Evolutionary conservation across 2,329 filamentous ascomycete genomes (phyloP).

Genomic region (Fusarium temperatum): DNA sequence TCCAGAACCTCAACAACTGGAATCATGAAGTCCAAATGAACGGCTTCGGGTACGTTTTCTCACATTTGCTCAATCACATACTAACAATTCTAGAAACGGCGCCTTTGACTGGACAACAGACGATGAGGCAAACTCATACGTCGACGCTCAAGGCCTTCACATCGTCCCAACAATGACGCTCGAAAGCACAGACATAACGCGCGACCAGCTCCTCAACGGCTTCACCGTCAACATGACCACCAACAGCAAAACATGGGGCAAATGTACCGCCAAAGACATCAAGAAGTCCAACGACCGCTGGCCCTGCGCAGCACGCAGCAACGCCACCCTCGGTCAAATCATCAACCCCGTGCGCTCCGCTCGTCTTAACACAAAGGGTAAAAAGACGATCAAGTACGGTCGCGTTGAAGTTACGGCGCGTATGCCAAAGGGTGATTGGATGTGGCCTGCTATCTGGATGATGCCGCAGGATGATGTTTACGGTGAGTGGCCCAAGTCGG

Average conservation of each 20-base stretch:
- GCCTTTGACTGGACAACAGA: conserved; percentile 63
- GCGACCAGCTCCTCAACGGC: conserved; percentile 47
- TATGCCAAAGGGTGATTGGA: conserved; percentile 62
- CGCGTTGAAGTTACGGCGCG: conserved; percentile 63
- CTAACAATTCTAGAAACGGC: conserved; percentile 40
- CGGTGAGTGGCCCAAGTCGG: conserved; percentile 60
- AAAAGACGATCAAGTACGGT: conserved; percentile 58
- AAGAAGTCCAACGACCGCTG: conserved; percentile 25
- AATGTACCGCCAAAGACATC: conserved; percentile 50
- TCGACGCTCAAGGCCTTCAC: conserved; percentile 57
- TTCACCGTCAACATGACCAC: conserved; percentile 57
- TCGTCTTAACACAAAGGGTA: conserved; percentile 53
- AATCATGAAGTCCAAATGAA: conserved; percentile 54
- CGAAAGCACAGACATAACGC: conserved; percentile 42
- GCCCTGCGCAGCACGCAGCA: conserved; percentile 52
- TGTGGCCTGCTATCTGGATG: conserved; percentile 60
- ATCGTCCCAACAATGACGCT: conserved; percentile 60
- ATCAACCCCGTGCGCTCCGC: conserved; percentile 60
- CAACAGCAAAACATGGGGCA: conserved; percentile 39
- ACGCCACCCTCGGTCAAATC: conserved; percentile 54
- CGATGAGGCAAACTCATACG: conserved; percentile 56
- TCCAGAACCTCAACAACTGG: conserved; percentile 53
- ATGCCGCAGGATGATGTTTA: conserved; percentile 58
- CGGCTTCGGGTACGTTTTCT: conserved; percentile 49
- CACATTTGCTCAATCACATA: accelerated